Percentiles rank a stretch among this genome's conserved stretches.
Conservation (phyloP, 2,329 filamentous ascomycete genomes). For the Fusarium nodosum region DNA sequence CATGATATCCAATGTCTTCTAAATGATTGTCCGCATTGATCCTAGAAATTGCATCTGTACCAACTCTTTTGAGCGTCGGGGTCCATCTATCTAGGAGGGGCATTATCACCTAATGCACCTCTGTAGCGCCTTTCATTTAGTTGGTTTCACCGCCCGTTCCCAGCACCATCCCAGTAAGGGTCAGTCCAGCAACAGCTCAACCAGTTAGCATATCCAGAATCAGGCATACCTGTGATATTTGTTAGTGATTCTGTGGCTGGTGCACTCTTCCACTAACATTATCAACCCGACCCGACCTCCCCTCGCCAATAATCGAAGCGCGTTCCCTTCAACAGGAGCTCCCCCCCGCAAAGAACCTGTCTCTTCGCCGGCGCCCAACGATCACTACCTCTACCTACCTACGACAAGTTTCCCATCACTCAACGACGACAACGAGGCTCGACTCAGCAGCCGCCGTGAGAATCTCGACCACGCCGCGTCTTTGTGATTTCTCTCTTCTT, state of each 20-base stretch:
- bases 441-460: slow-evolving; percentile 44
- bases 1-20: slow-evolving; percentile 4
- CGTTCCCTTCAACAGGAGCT: slow-evolving; percentile 43
- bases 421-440: slow-evolving; percentile 47
- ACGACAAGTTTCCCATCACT: slow-evolving; percentile 42
- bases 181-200: slow-evolving; percentile 21
- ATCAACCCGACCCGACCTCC: slow-evolving; percentile 29
- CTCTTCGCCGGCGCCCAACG: slow-evolving; percentile 47
- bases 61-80: slow-evolving; percentile 21
- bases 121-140: slow-evolving; percentile 32
- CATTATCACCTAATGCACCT: slow-evolving; percentile 37
- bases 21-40: slow-evolving; percentile 23
- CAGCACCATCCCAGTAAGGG: slow-evolving; percentile 29
- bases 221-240: slow-evolving; percentile 7
- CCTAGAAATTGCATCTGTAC: slow-evolving; percentile 7
- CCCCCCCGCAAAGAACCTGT: slow-evolving; percentile 48
- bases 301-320: slow-evolving; percentile 46
- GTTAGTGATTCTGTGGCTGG: slow-evolving; percentile 25
- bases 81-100: slow-evolving; percentile 40
- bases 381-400: slow-evolving; percentile 27
- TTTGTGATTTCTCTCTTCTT: slow-evolving; percentile 27
- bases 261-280: slow-evolving; percentile 30
- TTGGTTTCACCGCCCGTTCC: slow-evolving; percentile 43
- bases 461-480: slow-evolving; percentile 43
- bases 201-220: slow-evolving; percentile 22